These are phyloP conservation scores for Ilyonectria mors-panacis DNA, from an alignment of 2,329 filamentous ascomycete genomes.

Conservation along the genomic window DNA sequence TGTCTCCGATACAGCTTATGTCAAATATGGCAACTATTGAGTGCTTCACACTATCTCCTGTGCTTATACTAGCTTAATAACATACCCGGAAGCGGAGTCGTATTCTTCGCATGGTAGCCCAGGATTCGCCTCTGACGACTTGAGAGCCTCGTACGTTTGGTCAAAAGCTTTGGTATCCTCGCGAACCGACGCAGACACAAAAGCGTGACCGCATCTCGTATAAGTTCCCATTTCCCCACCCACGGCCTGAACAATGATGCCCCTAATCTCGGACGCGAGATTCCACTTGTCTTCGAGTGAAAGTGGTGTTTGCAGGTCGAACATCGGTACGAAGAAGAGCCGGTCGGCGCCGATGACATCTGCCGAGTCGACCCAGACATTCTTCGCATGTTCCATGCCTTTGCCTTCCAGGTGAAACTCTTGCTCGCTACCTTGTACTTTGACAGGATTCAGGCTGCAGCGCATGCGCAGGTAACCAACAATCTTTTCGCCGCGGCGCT, in stretches of 20 bases:
- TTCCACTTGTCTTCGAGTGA: constrained; percentile 23
- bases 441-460: constrained; percentile 22
- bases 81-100: constrained; percentile 16
- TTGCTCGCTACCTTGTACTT: not conserved
- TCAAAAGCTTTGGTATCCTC: constrained; percentile 21
- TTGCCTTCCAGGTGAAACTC: not conserved
- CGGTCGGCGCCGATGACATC: constrained; percentile 12
- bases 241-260: constrained; percentile 14
- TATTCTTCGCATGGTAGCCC: constrained; percentile 23
- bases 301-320: constrained; percentile 14
- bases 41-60: not conserved
- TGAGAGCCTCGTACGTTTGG: constrained; percentile 11
- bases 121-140: not conserved
- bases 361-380: constrained; percentile 4
- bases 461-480: constrained; percentile 13
- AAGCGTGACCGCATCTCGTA: constrained; percentile 26
- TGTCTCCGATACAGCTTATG: no score
- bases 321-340: constrained; percentile 27
- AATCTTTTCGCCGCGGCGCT: constrained; percentile 8
- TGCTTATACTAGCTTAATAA: constrained; percentile 16
- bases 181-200: not conserved
- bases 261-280: constrained; percentile 21
- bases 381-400: constrained; percentile 12
- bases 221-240: constrained; percentile 6
- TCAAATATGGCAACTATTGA: not conserved